Evolutionary conservation across 805 yeast genomes (phyloP), one percentile per base, ranked within the genome.

Genomic region (Helenozyma baotianmanensis): DNA sequence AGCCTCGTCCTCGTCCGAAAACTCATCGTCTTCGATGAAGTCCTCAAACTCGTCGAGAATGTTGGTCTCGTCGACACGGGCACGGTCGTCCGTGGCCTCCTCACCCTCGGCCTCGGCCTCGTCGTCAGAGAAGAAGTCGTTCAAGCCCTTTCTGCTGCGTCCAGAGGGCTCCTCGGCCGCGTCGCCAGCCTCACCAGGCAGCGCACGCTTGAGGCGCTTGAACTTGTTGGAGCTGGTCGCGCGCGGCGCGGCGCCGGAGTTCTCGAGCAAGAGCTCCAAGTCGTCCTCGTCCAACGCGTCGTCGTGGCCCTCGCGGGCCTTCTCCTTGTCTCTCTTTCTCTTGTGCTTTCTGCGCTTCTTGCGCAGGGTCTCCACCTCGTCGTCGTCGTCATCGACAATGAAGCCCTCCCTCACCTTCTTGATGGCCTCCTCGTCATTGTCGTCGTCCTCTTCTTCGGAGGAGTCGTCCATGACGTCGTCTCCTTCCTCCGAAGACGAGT

Each of bases 11-110:
- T 88, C 95, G 48, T 87, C 97, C 7, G 94, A 85, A 51, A 83
- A 82, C 56, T 89, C 97, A 59, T 92, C 98, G 40, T 90, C 97
- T 60, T 90, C 98, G 47, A 92, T 92, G 62, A 92, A 92, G 54
- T 89, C 98, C 56, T 88, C 98, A 49, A 90, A 78, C 58, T 92
- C 97, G 53, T 88, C 95, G 44, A 78, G 59, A 26, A 58, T 64
- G 51, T 65, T 65, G 17, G 61, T 52, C 14, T 60, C 59, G 35
- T 54, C 53, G 12, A 33, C 40, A 4, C 14, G 34, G 9, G 31
- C 35, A 21, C 14, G 21, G 21, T 33, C 40, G 27, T 36, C 32
- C 9, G 22, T 32, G 11, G 23, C 35, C 4, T 10, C 30, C 41
- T 42, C 56, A 40, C 48, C 55, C 12, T 36, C 50, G 16, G 41